Percentiles rank a stretch among this genome's conserved stretches.
Conservation (phyloP, 2,329 filamentous ascomycete genomes). For the Aspergillus transmontanensis region DNA sequence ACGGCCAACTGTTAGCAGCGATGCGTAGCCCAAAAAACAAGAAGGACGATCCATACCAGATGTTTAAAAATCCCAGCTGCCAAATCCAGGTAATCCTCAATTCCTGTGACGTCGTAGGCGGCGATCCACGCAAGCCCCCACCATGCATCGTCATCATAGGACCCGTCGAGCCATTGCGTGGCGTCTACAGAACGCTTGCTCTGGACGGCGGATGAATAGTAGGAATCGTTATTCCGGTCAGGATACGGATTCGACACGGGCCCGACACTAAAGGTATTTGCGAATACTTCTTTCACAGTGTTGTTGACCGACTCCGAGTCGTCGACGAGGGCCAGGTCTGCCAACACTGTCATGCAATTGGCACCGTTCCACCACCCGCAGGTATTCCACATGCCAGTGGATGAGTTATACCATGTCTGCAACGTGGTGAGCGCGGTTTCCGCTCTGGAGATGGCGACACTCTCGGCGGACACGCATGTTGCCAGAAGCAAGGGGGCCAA, state of each 20-base stretch:
- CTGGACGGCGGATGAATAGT: neutral
- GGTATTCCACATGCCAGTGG: conserved; percentile 64
- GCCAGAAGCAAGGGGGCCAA: conserved; percentile 2
- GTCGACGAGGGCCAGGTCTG: conserved; percentile 52
- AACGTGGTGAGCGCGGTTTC: conserved; percentile 46
- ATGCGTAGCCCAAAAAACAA: neutral
- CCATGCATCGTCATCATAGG: conserved; percentile 58
- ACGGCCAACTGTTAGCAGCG: neutral
- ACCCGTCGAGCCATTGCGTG: conserved; percentile 31
- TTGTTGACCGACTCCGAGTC: conserved; percentile 28
- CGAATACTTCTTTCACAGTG: conserved; percentile 44
- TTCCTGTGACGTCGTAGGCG: conserved; percentile 55
- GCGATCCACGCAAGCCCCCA: conserved; percentile 58
- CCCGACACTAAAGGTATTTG: conserved; percentile 43
- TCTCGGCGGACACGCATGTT: neutral
- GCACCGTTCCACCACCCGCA: conserved; percentile 75
- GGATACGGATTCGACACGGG: conserved; percentile 24
- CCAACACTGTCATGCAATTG: conserved; percentile 65
- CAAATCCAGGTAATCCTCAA: conserved; percentile 48
- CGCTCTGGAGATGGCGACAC: neutral
- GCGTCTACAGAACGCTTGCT: conserved; percentile 18
- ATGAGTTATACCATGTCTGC: conserved; percentile 63
- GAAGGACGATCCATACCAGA: conserved; percentile 34
- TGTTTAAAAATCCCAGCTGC: conserved; percentile 54
- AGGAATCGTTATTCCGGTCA: conserved; percentile 11